A percentile compares a stretch with the other conserved stretches of the same genome.
Conservation (phyloP, 345 rosid species). For the Lagerstroemia speciosa region DNA sequence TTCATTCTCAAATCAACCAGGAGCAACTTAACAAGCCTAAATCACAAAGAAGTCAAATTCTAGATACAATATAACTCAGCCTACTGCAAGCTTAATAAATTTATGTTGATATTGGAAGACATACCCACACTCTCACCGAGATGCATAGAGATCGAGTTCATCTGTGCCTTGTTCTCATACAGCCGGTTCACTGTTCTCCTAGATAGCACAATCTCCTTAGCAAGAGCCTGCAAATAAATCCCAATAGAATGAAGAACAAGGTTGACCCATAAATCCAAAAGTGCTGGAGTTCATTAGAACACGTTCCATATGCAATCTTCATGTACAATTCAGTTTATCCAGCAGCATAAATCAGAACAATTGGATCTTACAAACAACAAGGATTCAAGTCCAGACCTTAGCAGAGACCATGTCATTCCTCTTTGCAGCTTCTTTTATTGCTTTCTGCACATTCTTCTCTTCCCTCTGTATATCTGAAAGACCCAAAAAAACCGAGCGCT, state of each 20-base stretch:
- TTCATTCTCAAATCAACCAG: neutral
- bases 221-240: slow-evolving; percentile 55
- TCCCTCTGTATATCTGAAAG: slow-evolving; percentile 77
- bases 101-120: slow-evolving; percentile 3
- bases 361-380: neutral
- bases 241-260: neutral
- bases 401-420: slow-evolving; percentile 87
- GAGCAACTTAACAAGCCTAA: neutral
- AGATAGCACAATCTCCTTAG: slow-evolving; percentile 69
- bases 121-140: slow-evolving; percentile 94
- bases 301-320: neutral
- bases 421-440: slow-evolving; percentile 85
- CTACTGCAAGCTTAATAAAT: neutral
- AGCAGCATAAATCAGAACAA: too few relatives aligned
- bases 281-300: neutral
- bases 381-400: slow-evolving; percentile 33
- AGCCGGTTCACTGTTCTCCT: slow-evolving; percentile 77
- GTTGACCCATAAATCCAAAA: neutral
- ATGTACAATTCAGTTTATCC: too few relatives aligned
- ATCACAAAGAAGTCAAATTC: neutral
- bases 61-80: neutral
- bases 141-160: slow-evolving; percentile 95
- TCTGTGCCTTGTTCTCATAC: slow-evolving; percentile 81
- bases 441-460: slow-evolving; percentile 79
- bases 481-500: slow-evolving; percentile 9